phyloP scores from a whole-genome alignment of 257 asterid genomes.

The Nicotiana undulata region DNA sequence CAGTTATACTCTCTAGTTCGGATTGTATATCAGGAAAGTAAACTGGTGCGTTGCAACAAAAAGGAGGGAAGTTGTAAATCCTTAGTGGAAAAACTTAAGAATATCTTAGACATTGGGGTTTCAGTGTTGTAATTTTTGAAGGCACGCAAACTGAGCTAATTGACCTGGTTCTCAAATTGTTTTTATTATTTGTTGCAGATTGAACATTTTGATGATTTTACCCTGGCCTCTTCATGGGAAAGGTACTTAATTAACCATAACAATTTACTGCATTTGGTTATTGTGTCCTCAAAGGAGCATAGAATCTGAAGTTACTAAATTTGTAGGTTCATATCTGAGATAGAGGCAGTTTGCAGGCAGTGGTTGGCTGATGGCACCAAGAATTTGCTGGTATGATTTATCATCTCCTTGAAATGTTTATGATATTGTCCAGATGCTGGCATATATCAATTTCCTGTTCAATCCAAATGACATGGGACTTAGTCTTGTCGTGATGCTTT shows the following conservation, averaged over 20 bases:
- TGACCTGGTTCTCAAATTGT: too few relatives aligned
- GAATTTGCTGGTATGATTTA: slow-evolving; percentile 54
- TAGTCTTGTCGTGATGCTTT: background rate
- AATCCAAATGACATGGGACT: background rate
- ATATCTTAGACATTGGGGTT: background rate
- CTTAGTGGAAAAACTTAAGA: background rate
- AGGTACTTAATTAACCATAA: slow-evolving; percentile 29
- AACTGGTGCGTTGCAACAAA: background rate
- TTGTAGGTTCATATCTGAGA: slow-evolving; percentile 83
- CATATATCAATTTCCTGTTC: background rate
- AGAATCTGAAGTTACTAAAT: background rate
- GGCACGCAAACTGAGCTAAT: background rate
- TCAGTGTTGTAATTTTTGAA: background rate
- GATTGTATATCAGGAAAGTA: background rate
- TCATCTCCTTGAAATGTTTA: background rate
- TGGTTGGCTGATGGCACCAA: slow-evolving; percentile 80
- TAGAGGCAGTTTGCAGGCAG: slow-evolving; percentile 85
- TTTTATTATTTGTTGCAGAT: slow-evolving; percentile 39
- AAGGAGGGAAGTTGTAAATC: background rate
- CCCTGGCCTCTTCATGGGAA: slow-evolving; percentile 91
- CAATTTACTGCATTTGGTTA: background rate
- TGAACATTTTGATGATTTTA: slow-evolving; percentile 85
- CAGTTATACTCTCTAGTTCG: background rate
- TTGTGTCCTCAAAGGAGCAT: background rate
- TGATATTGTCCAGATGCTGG: background rate